A percentile compares a stretch with the other conserved stretches of the same genome.
Evolutionary conservation across 768 basidiomycete genomes (phyloP).

Genomic region (Phaffia australis): DNA sequence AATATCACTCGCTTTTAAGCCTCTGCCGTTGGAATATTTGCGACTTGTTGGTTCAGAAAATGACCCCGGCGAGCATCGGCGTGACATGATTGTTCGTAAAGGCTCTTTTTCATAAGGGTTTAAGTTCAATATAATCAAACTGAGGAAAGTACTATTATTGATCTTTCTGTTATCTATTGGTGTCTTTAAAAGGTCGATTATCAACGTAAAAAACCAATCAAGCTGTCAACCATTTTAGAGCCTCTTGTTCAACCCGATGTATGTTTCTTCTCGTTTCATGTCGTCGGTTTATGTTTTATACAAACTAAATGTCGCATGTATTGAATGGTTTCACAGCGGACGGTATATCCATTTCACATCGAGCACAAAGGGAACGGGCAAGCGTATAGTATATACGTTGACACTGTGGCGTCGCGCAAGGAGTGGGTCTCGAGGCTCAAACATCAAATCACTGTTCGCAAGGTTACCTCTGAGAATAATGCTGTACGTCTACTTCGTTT

Average conservation of each 20-base stretch:
- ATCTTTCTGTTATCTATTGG: not conserved
- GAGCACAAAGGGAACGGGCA: constrained; percentile 15
- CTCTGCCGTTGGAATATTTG: constrained; percentile 21
- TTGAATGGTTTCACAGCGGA: constrained; percentile 4
- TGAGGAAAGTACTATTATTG: too few relatives aligned
- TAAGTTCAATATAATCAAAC: not conserved
- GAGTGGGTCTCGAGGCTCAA: constrained; percentile 19
- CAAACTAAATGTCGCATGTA: not conserved
- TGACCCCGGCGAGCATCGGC: constrained; percentile 18
- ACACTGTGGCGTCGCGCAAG: not conserved
- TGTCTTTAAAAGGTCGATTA: constrained; percentile 16
- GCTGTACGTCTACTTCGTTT: not conserved
- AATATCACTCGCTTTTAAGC: constrained; percentile 5
- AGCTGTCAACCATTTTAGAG: constrained; percentile 17
- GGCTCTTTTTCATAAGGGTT: not conserved
- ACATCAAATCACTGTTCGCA: constrained; percentile 10
- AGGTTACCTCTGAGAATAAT: constrained; percentile 16
- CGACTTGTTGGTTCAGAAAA: constrained; percentile 14
- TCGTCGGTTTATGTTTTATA: not conserved
- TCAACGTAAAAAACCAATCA: constrained; percentile 9
- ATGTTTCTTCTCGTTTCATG: not conserved
- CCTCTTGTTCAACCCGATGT: constrained; percentile 21
- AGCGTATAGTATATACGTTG: constrained; percentile 18
- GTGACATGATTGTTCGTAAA: constrained; percentile 22
- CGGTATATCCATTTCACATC: constrained; percentile 17